A percentile compares a stretch with the other conserved stretches of the same genome.
Conservation (phyloP, 2,329 filamentous ascomycete genomes). For the Pezicula radicicola region DNA sequence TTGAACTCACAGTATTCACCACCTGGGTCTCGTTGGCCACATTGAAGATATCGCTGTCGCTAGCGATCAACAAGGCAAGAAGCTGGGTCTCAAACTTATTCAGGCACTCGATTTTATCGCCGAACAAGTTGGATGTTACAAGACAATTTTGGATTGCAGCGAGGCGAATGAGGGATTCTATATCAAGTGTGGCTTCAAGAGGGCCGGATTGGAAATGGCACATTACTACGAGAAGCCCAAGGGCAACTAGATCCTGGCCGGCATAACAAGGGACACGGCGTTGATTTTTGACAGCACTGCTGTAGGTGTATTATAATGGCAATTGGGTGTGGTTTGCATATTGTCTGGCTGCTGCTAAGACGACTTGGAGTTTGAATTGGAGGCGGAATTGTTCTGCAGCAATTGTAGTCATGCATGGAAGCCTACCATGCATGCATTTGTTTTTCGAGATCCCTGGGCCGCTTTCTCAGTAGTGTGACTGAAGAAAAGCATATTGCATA, state of each 20-base stretch:
- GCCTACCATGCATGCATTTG: too few species aligned
- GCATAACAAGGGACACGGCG: too few species aligned
- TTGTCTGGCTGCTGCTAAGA: too few species aligned
- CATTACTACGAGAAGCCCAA: slow-evolving; percentile 65
- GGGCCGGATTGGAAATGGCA: slow-evolving; percentile 93
- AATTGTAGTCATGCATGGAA: too few species aligned
- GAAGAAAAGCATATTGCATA: too few species aligned
- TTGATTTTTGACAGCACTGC: too few species aligned
- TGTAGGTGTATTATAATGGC: too few species aligned
- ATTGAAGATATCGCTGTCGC: slow-evolving; percentile 97
- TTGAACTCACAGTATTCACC: slow-evolving; percentile 62
- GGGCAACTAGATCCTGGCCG: neutral
- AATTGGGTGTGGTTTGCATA: too few species aligned
- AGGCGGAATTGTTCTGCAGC: too few species aligned
- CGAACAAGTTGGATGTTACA: slow-evolving; percentile 89
- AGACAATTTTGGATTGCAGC: slow-evolving; percentile 94
- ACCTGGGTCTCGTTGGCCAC: slow-evolving; percentile 81
- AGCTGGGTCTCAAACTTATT: slow-evolving; percentile 87
- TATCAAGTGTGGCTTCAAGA: slow-evolving; percentile 92
- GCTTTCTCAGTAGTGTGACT: too few species aligned
- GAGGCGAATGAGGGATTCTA: slow-evolving; percentile 98
- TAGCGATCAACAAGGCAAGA: slow-evolving; percentile 96
- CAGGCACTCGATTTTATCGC: slow-evolving; percentile 90
- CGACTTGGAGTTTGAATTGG: too few species aligned
- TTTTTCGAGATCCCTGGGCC: too few species aligned